phyloP scores from a whole-genome alignment of 2,329 filamentous ascomycete genomes.

The Massarina eburnea region DNA sequence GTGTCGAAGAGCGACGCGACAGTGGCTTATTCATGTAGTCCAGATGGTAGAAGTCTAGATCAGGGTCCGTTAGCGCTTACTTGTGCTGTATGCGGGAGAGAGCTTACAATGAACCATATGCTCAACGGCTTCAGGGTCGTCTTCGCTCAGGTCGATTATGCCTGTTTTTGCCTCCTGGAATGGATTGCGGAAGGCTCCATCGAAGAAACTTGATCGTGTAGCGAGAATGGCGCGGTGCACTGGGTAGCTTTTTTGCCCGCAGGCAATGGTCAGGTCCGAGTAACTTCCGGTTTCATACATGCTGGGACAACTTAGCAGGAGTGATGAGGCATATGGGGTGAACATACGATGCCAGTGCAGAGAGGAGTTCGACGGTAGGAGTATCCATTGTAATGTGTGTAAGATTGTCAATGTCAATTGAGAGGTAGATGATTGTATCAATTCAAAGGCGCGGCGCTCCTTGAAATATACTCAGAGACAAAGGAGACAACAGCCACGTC shows the following conservation, averaged over 20 bases:
- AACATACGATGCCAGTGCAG: conserved; percentile 51
- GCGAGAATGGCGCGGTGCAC: conserved; percentile 53
- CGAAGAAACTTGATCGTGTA: conserved; percentile 52
- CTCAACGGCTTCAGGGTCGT: conserved; percentile 44
- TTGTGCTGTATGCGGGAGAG: conserved; percentile 3
- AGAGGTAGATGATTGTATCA: background rate
- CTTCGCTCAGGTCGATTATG: conserved; percentile 43
- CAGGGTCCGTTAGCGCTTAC: conserved; percentile 18
- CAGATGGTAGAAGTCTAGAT: conserved; percentile 44
- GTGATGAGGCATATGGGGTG: conserved; percentile 2
- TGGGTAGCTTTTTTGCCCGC: conserved; percentile 48
- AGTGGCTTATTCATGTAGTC: conserved; percentile 41
- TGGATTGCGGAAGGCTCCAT: conserved; percentile 42
- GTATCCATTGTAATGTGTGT: conserved; percentile 34
- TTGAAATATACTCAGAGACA: background rate
- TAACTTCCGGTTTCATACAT: conserved; percentile 45
- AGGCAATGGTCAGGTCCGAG: conserved; percentile 53
- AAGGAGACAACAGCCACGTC: background rate
- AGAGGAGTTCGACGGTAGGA: conserved; percentile 49
- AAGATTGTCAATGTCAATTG: background rate
- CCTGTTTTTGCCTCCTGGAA: conserved; percentile 42
- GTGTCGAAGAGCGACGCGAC: conserved; percentile 33
- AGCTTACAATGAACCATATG: conserved; percentile 46
- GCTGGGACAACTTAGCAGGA: conserved; percentile 37
- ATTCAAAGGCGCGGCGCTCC: background rate